phyloP scores from a whole-genome alignment of 108 stramenopile genomes.

The Skeletonema marinoi region DNA sequence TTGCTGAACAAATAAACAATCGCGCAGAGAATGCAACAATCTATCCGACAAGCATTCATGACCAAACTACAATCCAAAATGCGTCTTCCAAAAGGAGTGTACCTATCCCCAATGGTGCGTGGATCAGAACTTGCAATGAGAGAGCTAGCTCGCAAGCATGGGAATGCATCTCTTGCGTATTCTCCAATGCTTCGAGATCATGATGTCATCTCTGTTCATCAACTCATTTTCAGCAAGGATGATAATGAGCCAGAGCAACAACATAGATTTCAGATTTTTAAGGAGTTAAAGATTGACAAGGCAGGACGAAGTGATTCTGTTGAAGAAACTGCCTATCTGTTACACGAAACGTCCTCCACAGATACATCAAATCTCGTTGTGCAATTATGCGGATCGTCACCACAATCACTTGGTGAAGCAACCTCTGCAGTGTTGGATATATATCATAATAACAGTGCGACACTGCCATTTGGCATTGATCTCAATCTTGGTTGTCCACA shows the following conservation, averaged over 20 bases:
- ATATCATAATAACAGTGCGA: slow-evolving; percentile 11
- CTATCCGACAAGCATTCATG: not conserved
- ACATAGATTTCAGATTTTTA: not conserved
- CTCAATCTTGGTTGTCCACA: slow-evolving; percentile 69
- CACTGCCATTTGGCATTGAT: slow-evolving; percentile 50
- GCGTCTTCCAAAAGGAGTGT: slow-evolving; percentile 29
- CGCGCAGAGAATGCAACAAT: not conserved
- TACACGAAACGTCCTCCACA: slow-evolving; percentile 33
- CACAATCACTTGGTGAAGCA: slow-evolving; percentile 37
- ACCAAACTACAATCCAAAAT: not conserved
- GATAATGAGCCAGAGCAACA: not conserved
- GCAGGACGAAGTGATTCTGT: slow-evolving; percentile 26
- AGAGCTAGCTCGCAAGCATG: slow-evolving; percentile 47
- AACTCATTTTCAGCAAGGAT: not conserved
- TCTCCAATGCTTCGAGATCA: slow-evolving; percentile 65
- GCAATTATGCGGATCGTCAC: slow-evolving; percentile 54
- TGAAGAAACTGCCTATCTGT: slow-evolving; percentile 38
- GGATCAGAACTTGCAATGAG: slow-evolving; percentile 65
- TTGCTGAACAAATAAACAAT: no score
- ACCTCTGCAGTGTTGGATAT: slow-evolving; percentile 46
- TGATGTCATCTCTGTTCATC: slow-evolving; percentile 45
- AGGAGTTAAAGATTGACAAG: slow-evolving; percentile 41
- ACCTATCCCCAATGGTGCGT: slow-evolving; percentile 67
- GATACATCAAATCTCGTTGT: slow-evolving; percentile 46
- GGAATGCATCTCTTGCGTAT: slow-evolving; percentile 49